A percentile compares a stretch with the other conserved stretches of the same genome.
Evolutionary conservation across 1,284 basidiomycete genomes (phyloP).

Genomic region (Sparassis latifolia): DNA sequence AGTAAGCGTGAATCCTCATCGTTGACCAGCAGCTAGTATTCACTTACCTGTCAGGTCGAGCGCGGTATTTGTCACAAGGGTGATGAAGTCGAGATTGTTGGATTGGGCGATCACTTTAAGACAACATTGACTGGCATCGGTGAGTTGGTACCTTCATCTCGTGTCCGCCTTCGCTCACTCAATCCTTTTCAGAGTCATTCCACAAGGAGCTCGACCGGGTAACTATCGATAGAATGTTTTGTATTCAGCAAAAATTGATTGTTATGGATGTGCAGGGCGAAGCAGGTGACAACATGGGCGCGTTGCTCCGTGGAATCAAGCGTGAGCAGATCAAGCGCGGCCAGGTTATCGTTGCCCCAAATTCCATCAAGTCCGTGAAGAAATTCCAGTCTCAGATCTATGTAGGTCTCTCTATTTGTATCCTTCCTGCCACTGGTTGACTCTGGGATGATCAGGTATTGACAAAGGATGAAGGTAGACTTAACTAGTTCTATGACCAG

Average conservation of each 20-base stretch:
- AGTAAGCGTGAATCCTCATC: conserved; percentile 31
- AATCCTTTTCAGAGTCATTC: conserved; percentile 80
- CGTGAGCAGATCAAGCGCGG: conserved; percentile 95
- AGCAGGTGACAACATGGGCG: conserved; percentile 99
- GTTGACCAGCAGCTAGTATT: neutral
- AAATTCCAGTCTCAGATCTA: conserved; percentile 94
- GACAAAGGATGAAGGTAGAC: conserved; percentile 85
- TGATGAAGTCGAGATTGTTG: conserved; percentile 91
- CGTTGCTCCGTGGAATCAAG: conserved; percentile 94
- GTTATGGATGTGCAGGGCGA: conserved; percentile 56
- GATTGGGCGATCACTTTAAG: conserved; percentile 81
- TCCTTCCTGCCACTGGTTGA: neutral
- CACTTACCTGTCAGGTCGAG: conserved; percentile 59
- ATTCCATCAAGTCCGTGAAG: conserved; percentile 91
- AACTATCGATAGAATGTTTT: conserved; percentile 17
- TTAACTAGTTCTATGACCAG: neutral
- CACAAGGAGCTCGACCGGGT: conserved; percentile 98
- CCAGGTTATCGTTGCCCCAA: conserved; percentile 86
- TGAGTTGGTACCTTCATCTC: conserved; percentile 28
- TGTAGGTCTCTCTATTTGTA: conserved; percentile 34
- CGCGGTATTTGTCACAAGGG: conserved; percentile 93
- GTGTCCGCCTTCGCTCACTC: neutral
- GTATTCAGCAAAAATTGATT: neutral
- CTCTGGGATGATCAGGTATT: conserved; percentile 48
- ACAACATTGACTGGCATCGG: conserved; percentile 95